Evolutionary conservation across 148 eudicot species (phyloP), one percentile per base, ranked within the genome.

Genomic region (Diospyros kaki): DNA sequence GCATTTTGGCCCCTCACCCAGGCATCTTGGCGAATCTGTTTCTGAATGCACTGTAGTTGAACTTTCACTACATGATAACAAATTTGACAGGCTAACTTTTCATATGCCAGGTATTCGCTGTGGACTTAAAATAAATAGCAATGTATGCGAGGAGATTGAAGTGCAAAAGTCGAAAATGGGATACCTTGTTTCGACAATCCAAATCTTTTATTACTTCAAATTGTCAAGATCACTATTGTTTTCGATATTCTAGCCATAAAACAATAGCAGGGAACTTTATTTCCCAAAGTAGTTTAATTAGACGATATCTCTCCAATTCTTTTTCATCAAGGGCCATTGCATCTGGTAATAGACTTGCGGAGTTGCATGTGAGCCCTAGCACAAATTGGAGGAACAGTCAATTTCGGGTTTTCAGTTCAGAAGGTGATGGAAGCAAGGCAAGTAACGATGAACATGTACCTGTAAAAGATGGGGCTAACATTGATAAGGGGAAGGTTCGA

Each of bases 391-490:
- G 79, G 71, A 43, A 76, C 54, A 73, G 56, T 50, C 69, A 64
- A 28, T 77, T 79, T 64, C 82, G 97, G 45, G 82, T 60, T 70
- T 90, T 84, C 54, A 92, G 98, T 82, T 89, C 98, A 2, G 87
- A 95, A 82, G 91, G 98, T 53, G 98, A 89, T 80, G 97, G 92
- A 77, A 85, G 89, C 80, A 92, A 87, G 77, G 88, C 89, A 15
- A 89, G 87, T 83, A 88, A 87, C 72, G 92, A 87, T 80, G 88
- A 92, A 73, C 77, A 75, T 71, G 64, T 82, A 15, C 86, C 90
- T 18, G 75, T 78, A 43, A 83, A 76, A 71, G 86, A 90, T 75
- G 90, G 75, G 39, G 69, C 75, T 48, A 74, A 83, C 42, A 38
- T 78, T 71, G 90, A 85, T 54, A 85, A 84, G 79, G 86, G 77